A percentile compares a stretch with the other conserved stretches of the same genome.
Conservation (phyloP, 2,329 filamentous ascomycete genomes). For the Alternaria panax region DNA sequence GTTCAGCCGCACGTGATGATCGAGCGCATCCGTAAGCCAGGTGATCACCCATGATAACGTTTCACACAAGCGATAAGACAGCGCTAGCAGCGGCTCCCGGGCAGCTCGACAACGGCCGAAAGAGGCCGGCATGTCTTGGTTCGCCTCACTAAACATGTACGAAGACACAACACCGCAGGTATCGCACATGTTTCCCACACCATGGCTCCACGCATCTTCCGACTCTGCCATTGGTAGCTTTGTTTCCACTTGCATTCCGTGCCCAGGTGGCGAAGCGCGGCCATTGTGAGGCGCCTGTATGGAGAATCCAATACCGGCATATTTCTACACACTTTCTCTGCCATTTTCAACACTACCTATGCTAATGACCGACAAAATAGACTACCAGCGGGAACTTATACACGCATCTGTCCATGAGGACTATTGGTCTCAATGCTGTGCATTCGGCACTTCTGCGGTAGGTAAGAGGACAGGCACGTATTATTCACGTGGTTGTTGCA, state of each 20-base stretch:
- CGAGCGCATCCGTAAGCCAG: constrained; percentile 3
- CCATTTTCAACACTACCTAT: too few relatives aligned
- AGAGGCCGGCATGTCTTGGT: background rate
- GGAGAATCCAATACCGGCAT: too few relatives aligned
- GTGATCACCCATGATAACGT: constrained; percentile 11
- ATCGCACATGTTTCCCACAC: background rate
- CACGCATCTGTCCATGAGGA: background rate
- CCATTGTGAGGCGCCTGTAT: background rate
- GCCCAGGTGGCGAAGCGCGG: background rate
- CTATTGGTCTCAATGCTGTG: background rate
- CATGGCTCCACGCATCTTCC: background rate
- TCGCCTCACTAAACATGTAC: constrained; percentile 6
- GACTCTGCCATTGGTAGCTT: background rate
- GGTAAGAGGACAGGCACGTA: background rate
- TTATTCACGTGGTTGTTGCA: background rate
- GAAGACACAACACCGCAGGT: background rate
- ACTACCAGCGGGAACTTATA: background rate
- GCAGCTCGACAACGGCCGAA: constrained; percentile 1
- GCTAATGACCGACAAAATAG: background rate
- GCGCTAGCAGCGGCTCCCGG: background rate
- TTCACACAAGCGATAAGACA: constrained; percentile 3
- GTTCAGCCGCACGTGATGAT: constrained; percentile 7
- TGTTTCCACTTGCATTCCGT: background rate
- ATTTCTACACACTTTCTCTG: too few relatives aligned
- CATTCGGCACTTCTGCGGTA: background rate